These are phyloP conservation scores for Mycena albidolilacea DNA, from an alignment of 768 basidiomycete species.

Conservation along the genomic window DNA sequence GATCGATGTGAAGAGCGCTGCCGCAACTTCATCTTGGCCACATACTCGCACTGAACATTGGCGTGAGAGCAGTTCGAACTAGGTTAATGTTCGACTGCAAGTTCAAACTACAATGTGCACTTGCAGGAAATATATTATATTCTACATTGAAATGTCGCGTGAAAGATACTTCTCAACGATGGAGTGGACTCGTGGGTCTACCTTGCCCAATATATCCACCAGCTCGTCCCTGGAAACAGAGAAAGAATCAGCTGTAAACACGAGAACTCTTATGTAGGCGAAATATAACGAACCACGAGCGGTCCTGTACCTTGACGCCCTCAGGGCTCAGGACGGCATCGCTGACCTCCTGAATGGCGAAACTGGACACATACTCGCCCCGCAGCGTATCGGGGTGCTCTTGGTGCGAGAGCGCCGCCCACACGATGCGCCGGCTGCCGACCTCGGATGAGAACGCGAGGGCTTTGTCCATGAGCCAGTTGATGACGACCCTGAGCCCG, in stretches of 20 bases:
- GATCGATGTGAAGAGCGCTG: too few relatives aligned
- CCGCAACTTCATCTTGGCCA: too few relatives aligned
- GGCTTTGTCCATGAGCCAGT: conserved; percentile 7
- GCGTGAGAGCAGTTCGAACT: too few relatives aligned
- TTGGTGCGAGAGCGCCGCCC: conserved; percentile 32
- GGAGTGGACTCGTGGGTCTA: conserved; percentile 37
- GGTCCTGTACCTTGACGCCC: conserved; percentile 36
- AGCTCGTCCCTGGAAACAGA: conserved; percentile 36
- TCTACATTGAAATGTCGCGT: not conserved
- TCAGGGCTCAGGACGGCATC: conserved; percentile 41
- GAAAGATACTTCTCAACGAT: conserved; percentile 40
- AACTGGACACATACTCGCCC: conserved; percentile 36
- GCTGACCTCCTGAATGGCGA: conserved; percentile 38
- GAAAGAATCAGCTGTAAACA: not conserved
- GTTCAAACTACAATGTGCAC: too few relatives aligned
- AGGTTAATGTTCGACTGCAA: too few relatives aligned
- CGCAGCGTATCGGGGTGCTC: conserved; percentile 28
- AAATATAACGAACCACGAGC: conserved; percentile 37
- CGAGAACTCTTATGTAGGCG: too few relatives aligned
- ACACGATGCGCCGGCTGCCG: conserved; percentile 44
- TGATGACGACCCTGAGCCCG: not conserved
- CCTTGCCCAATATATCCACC: conserved; percentile 38
- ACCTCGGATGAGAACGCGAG: conserved; percentile 41
- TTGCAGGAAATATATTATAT: too few relatives aligned
- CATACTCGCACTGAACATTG: too few relatives aligned